phyloP scores from a whole-genome alignment of 495 filamentous ascomycete genomes.

The Xylaria grammica region DNA sequence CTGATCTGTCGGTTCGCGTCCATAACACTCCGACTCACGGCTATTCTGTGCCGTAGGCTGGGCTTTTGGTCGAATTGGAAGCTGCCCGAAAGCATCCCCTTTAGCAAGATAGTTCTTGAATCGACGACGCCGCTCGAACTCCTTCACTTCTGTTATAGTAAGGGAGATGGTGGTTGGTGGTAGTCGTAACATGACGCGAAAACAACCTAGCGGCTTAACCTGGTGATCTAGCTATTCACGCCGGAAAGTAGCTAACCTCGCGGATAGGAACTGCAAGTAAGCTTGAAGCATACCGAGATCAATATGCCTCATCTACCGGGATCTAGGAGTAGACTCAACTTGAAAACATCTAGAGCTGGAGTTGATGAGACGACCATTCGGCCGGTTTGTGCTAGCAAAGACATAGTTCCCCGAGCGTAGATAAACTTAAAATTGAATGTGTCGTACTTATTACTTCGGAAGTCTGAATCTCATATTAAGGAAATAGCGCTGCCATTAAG shows the following conservation, averaged over 20 bases:
- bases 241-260: neutral
- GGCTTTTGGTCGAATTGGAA: slow-evolving; percentile 28
- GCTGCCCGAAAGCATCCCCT: slow-evolving; percentile 26
- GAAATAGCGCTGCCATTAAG: too few relatives aligned
- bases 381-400: neutral
- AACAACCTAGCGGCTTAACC: neutral
- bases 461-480: too few relatives aligned
- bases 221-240: neutral
- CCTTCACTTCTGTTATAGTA: slow-evolving; percentile 58
- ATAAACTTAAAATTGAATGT: too few relatives aligned
- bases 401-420: neutral
- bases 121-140: slow-evolving; percentile 48
- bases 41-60: slow-evolving; percentile 1
- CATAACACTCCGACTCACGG: slow-evolving; percentile 24
- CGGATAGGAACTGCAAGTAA: neutral
- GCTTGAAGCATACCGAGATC: neutral
- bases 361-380: neutral
- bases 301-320: neutral
- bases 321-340: neutral
- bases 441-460: too few relatives aligned
- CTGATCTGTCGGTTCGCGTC: slow-evolving; percentile 12
- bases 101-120: slow-evolving; percentile 43
- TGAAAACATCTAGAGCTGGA: neutral
- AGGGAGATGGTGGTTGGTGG: slow-evolving; percentile 58
- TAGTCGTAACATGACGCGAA: slow-evolving; percentile 59